Evolutionary conservation across 1,284 basidiomycete genomes (phyloP).

Genomic region (Sporisorium exsertum): DNA sequence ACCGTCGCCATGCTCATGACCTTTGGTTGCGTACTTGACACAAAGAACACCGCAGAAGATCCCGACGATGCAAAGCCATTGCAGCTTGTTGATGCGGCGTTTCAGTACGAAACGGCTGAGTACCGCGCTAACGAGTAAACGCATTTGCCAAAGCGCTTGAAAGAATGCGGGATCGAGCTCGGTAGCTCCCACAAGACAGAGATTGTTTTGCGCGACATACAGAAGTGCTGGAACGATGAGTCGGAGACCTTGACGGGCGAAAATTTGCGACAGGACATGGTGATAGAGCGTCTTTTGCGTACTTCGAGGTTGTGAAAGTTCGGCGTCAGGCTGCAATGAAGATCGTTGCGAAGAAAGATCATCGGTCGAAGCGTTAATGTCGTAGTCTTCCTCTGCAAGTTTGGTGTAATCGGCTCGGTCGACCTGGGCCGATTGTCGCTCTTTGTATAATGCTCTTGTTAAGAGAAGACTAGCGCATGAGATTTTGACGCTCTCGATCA

Average conservation of each 20-base stretch:
- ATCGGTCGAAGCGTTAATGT: too few relatives aligned
- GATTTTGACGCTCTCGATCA: slow-evolving; percentile 33
- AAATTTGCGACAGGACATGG: slow-evolving; percentile 13
- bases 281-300: too few relatives aligned
- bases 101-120: slow-evolving; percentile 29
- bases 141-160: slow-evolving; percentile 41
- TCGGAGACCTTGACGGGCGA: slow-evolving; percentile 14
- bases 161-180: slow-evolving; percentile 33
- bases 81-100: neutral
- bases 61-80: slow-evolving; percentile 30
- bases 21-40: slow-evolving; percentile 28
- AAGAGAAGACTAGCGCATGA: slow-evolving; percentile 12
- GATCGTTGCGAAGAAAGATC: too few relatives aligned
- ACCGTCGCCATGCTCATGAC: too few relatives aligned
- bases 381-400: too few relatives aligned
- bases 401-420: too few relatives aligned
- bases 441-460: slow-evolving; percentile 11
- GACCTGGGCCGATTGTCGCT: neutral
- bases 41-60: slow-evolving; percentile 30
- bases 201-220: slow-evolving; percentile 45
- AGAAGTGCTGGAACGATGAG: slow-evolving; percentile 31
- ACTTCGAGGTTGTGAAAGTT: too few relatives aligned
- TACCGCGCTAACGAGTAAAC: slow-evolving; percentile 23
- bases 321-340: too few relatives aligned
- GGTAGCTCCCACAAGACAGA: slow-evolving; percentile 28